Base-by-base conservation (phyloP, 2,329 filamentous ascomycete genomes). In the Calonectria leucothoes region DNA sequence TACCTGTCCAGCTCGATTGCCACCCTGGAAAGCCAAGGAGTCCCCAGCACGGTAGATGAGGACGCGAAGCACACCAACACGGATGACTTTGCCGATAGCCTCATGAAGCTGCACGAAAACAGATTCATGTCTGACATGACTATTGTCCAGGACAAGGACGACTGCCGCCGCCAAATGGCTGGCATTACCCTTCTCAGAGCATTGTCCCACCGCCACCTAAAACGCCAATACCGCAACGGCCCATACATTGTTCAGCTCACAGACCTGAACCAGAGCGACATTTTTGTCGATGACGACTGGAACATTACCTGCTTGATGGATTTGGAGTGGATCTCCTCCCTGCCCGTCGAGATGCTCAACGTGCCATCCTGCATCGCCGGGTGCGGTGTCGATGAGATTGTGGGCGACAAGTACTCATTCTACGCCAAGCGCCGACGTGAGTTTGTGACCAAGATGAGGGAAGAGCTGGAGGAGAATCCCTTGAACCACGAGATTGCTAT, bases 301-400 rank as follows among this genome's bases (percentile, higher is more conserved):
- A 83, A 84, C 66, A 76, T 84, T 57, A 82, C 77, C 15, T 76
- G 76, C 67, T 52, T 84, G 3, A 79, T 84, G n/a, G 82, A 84
- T 70, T 77, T 81, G 42, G 82, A 84, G 68, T 84, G 81, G 82
- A 73, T 82, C 33, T 81, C 76, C 73, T 73, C 81, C 17, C 75
- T 80, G 33, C 81, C 81, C 52, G 61, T 74, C 11, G 82, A 83
- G 72, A 81, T 81, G 79, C 71, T 83, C 51, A 33, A 65, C 11
- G 77, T 81, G 48, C 81, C 80, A 39, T 27, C 33, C 12, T 37
- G 33, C 55, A 61, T 12, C 79, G 80, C 72, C 83, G 78, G 82
- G 75, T 84, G 33, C 65, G 52, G 14, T n/a, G 39, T 25, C 4
- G 63, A 23, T 29, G 55, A 61, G 15, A 4, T 49, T 23, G 25